Conservation (phyloP, 2,329 filamentous ascomycete genomes). For the Colletotrichum navitas region DNA sequence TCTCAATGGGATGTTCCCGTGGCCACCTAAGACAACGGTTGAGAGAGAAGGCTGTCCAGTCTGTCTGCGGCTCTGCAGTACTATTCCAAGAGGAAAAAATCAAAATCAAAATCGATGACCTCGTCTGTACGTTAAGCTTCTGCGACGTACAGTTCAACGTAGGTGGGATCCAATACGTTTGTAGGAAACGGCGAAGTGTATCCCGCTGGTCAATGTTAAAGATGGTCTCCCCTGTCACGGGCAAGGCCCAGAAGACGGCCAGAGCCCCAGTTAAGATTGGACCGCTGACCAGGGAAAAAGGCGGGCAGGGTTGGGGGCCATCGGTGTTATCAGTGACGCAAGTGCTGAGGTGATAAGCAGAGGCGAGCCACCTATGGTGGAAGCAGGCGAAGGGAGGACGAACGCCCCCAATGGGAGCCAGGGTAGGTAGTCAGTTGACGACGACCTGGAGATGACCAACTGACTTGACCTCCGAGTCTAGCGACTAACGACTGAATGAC, state of each 20-base stretch:
- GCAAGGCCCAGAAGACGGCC: conserved; percentile 33
- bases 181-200: conserved; percentile 29
- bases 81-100: background rate
- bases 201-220: conserved; percentile 41
- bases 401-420: background rate
- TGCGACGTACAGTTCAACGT: background rate
- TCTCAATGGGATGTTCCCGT: conserved; percentile 12
- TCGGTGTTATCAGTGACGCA: conserved; percentile 43
- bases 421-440: conserved; percentile 23
- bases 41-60: background rate
- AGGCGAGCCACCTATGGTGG: conserved; percentile 9
- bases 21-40: conserved; percentile 12
- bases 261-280: conserved; percentile 39
- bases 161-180: conserved; percentile 12
- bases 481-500: conserved; percentile 33
- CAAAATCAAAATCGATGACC: conserved; percentile 6
- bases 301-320: conserved; percentile 29
- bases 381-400: background rate
- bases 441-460: conserved; percentile 12
- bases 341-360: conserved; percentile 36
- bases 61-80: background rate
- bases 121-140: conserved; percentile 7
- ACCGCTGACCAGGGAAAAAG: conserved; percentile 35
- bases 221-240: conserved; percentile 34
- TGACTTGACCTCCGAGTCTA: conserved; percentile 15